A percentile compares a stretch with the other conserved stretches of the same genome.
Conservation (phyloP, 2,329 filamentous ascomycete genomes). For the Trichoderma aggressivum region DNA sequence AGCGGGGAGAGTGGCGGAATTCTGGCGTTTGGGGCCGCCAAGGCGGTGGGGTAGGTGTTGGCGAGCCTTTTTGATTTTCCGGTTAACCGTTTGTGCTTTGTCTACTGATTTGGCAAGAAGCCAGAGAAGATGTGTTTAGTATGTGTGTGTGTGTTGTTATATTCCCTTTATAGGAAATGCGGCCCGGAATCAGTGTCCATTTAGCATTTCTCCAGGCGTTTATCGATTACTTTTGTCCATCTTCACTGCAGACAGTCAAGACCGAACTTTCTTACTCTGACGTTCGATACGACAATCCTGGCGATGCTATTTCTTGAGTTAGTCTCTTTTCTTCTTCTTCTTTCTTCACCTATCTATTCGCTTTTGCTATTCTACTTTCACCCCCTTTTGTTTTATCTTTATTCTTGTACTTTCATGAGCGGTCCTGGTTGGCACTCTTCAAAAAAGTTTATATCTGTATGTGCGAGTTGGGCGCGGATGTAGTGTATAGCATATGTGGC, state of each 20-base stretch:
- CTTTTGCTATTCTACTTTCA: neutral
- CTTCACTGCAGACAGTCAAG: constrained; percentile 21
- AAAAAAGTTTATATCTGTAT: constrained; percentile 26
- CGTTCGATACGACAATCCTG: constrained; percentile 15
- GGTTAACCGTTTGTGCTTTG: constrained; percentile 5
- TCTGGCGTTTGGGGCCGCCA: constrained; percentile 51
- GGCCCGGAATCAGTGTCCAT: constrained; percentile 32
- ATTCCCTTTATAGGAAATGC: constrained; percentile 28
- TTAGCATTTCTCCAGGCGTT: constrained; percentile 39
- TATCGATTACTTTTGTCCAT: constrained; percentile 19
- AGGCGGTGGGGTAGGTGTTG: constrained; percentile 49
- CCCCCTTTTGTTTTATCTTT: neutral
- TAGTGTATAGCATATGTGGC: constrained; percentile 5
- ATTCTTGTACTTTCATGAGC: neutral
- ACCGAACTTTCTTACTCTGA: constrained; percentile 16
- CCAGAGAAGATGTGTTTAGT: constrained; percentile 9
- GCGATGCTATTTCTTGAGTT: constrained; percentile 20
- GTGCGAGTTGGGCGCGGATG: constrained; percentile 28
- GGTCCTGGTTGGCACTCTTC: constrained; percentile 14
- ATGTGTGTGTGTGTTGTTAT: neutral
- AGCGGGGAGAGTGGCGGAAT: constrained; percentile 56
- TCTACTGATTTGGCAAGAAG: constrained; percentile 15
- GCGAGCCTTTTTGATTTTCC: constrained; percentile 39
- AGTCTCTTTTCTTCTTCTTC: neutral
- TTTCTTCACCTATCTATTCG: neutral